These are phyloP conservation scores for Nicotiana attenuata DNA, from an alignment of 257 asterid genomes.

Conservation along the genomic window DNA sequence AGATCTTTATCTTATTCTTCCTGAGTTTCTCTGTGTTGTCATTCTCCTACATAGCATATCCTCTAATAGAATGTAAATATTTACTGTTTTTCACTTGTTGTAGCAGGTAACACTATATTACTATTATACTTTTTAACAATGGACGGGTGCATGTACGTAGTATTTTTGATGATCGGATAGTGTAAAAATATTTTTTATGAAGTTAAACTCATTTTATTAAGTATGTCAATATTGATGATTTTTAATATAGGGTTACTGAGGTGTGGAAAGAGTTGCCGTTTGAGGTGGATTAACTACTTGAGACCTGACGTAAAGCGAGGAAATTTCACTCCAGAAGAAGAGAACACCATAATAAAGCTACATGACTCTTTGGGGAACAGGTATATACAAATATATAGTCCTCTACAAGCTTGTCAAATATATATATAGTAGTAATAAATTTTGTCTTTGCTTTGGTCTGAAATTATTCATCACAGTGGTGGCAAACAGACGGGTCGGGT, in stretches of 20 bases:
- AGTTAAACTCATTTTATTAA: background rate
- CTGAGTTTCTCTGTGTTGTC: no score
- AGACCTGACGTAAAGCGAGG: conserved; percentile 77
- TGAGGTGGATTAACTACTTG: conserved; percentile 84
- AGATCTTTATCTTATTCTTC: no score
- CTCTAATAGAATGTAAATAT: no score
- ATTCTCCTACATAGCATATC: no score
- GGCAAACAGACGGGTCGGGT: fast-evolving
- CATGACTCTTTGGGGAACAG: conserved; percentile 56
- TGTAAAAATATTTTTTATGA: no score
- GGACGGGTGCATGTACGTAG: no score
- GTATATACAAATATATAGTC: conserved; percentile 22
- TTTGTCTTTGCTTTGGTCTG: background rate
- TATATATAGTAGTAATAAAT: background rate
- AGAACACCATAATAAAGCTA: conserved; percentile 52
- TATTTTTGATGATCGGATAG: no score
- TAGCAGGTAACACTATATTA: no score
- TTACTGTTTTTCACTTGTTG: background rate
- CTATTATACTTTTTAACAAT: no score
- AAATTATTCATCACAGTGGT: no score
- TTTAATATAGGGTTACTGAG: conserved; percentile 43
- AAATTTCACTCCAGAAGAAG: conserved; percentile 55
- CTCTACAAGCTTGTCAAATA: background rate
- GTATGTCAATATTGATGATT: background rate
- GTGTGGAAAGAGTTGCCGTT: conserved; percentile 78